Evolutionary conservation across 108 stramenopile genomes (phyloP), one percentile per base, ranked within the genome.

Genomic region (Halocafeteria seosinensis): DNA sequence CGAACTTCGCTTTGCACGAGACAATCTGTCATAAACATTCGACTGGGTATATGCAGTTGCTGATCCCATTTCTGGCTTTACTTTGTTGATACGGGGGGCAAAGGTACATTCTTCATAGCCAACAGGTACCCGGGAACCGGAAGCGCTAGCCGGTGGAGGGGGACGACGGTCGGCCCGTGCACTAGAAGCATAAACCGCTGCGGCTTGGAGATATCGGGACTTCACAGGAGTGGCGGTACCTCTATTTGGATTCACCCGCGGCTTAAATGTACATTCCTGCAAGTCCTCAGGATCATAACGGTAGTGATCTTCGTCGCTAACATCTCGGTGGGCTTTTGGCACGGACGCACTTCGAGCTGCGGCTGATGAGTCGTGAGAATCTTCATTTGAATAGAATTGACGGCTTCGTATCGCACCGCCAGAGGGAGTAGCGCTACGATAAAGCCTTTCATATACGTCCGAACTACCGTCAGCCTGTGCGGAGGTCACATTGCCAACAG

Each of bases 21-120:
- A 32, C 3, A 78, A 36, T 3, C 77, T 71, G 23, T 69, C 63
- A 34, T 73, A 68, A 63, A 78, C 61, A 29, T 50, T n/a, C 3
- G 60, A 68, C 34, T 34, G 30, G 26, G 72, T 13, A 47, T 78
- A 79, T 0, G 38, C 63, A 21, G 74, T 68, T 3, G 79, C 79
- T 34, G 57, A 53, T 5, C 50, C 38, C 79, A 78, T 78, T n/a
- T 66, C 62, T 26, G 35, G 33, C 32, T 58, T 52, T 26, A 72
- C 69, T 26, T 62, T 63, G 50, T 64, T 79, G 11, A 78, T 68
- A 57, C 47, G 61, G 30, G 79, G 79, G 0, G 75, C 68, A 34
- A 80, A 80, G 1, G 77, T 78, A 70, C 71, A 80, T 29, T 70
- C 5, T 34, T 78, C 75, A 12, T 55, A 33, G 67, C 71, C 61